Evolutionary conservation across 176 grass and related monocot species (phyloP).

Genomic region (Typha latifolia): DNA sequence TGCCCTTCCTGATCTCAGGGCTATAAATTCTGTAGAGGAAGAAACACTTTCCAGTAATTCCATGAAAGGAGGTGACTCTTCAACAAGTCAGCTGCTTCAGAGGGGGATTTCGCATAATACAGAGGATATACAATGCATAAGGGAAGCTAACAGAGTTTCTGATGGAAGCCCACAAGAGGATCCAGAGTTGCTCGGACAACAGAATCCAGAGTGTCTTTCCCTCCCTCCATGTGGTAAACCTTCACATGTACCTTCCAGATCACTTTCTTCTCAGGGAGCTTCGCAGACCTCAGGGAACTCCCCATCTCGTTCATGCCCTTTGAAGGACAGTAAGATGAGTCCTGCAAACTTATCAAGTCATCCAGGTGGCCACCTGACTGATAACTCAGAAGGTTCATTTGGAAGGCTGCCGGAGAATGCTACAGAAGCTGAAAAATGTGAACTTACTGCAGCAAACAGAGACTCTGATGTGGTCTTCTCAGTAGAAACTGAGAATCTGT

Average conservation of each 20-base stretch:
- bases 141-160: too few relatives aligned
- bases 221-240: slow-evolving; percentile 6
- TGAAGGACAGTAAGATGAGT: slow-evolving; percentile 11
- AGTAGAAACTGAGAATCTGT: slow-evolving; percentile 18
- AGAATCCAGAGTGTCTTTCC: slow-evolving; percentile 17
- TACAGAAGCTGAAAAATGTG: slow-evolving; percentile 7
- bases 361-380: too few relatives aligned
- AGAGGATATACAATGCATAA: too few relatives aligned
- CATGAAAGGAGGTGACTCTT: too few relatives aligned
- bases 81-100: too few relatives aligned
- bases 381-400: not conserved
- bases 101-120: too few relatives aligned
- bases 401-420: slow-evolving; percentile 7
- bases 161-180: not conserved
- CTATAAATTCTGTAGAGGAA: too few relatives aligned
- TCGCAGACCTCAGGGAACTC: too few relatives aligned
- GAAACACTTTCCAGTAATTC: too few relatives aligned
- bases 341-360: too few relatives aligned
- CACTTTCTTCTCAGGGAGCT: too few relatives aligned
- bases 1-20: too few relatives aligned
- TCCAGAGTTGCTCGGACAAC: slow-evolving; percentile 11
- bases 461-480: slow-evolving; percentile 12
- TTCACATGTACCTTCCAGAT: slow-evolving; percentile 21
- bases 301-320: slow-evolving; percentile 13
- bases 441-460: slow-evolving; percentile 8